These are phyloP conservation scores for Orychophragmus violaceus DNA, from an alignment of 345 rosid genomes.

Conservation along the genomic window DNA sequence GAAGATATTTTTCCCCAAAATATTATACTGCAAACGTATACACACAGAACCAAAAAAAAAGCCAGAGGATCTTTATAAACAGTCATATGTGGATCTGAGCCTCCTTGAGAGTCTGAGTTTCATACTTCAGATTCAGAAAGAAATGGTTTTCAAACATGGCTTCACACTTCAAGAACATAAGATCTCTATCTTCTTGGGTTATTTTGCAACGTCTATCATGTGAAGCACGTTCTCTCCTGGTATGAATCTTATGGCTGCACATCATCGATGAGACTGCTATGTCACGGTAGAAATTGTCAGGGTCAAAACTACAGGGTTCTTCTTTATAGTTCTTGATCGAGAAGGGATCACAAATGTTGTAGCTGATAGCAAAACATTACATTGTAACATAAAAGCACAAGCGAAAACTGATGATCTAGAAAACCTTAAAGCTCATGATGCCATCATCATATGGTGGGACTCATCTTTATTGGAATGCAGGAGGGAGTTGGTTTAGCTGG, in stretches of 20 bases:
- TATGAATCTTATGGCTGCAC: too few species aligned
- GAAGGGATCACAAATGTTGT: neutral
- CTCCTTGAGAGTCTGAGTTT: neutral
- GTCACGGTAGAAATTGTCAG: too few species aligned
- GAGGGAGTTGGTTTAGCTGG: neutral
- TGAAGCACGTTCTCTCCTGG: neutral
- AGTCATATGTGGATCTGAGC: neutral
- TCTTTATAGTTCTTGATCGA: slow-evolving; percentile 3
- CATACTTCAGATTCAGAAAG: neutral
- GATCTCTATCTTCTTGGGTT: neutral
- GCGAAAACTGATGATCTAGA: neutral
- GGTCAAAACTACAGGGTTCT: neutral
- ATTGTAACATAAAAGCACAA: too few species aligned
- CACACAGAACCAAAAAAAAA: neutral
- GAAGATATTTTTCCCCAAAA: neutral
- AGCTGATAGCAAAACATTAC: neutral
- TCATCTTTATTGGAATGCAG: neutral
- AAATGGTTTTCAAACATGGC: neutral
- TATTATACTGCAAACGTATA: neutral
- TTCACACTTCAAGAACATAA: neutral
- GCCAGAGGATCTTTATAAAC: neutral
- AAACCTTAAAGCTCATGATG: too few species aligned
- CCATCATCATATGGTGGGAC: too few species aligned
- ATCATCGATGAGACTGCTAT: too few species aligned
- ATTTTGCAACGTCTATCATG: neutral